Base-by-base conservation (phyloP, 75 land plant genomes). In the Cunninghamia lanceolata region DNA sequence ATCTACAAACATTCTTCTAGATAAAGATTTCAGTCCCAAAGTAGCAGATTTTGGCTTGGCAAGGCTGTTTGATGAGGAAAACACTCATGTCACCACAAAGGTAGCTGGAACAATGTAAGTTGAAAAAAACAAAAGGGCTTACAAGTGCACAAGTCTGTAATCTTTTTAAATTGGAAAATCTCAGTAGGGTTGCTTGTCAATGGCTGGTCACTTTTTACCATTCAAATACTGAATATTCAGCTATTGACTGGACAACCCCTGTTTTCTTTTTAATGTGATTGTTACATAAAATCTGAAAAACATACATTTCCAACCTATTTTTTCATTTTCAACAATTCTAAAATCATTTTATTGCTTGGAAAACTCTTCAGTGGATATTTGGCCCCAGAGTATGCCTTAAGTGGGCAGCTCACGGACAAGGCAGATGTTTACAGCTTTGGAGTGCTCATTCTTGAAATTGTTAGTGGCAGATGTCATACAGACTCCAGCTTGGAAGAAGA, bases 391-490 rank as follows among this genome's bases (percentile, higher is more conserved):
- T 88, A 88, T 74, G 80, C 45, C 40, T 7, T 35, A 3, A 77
- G 59, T 71, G 86, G 68, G 45, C 83, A 85, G 21, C 43, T 88
- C 53, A 85, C 88, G 4, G 88, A 85, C 30, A 88, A 88, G 43
- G 75, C 68, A 30, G 89, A 88, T 50, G 84, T 88, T 39, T 88
- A 79, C 83, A 88, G 89, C 39, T 88, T 83, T 56, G 89, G 89
- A 19, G 88, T 88, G 10, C 84, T 88, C 7, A n/a, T 70, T 46
- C 77, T 87, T 35, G 88, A 87, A 36, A 40, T 87, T 34, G 30
- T 87, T 14, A 82, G 82, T 17, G 85, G 71, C 34, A 38, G 59
- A 32, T 35, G 32, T n/a, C 38, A 43, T 35, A 43, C 68, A 15
- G 38, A 83, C 84, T 17, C 82, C 40, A 85, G 35, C 21, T 85